A percentile compares a stretch with the other conserved stretches of the same genome.
Conservation (phyloP, 495 filamentous ascomycete genomes). For the Lasiosphaeria hispida region DNA sequence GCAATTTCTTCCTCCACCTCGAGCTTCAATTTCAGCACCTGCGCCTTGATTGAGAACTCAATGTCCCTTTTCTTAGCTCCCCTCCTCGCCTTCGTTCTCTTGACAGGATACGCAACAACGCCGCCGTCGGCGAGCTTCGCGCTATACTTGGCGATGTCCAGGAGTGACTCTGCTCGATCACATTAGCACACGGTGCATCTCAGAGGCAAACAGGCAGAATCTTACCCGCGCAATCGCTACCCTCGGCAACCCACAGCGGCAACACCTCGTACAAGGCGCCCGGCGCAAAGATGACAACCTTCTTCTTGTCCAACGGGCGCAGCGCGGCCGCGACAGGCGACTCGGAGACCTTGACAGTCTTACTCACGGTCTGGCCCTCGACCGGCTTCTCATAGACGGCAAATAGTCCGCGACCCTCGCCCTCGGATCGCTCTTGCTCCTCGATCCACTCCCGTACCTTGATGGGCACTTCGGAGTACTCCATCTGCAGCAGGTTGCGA, state of each 20-base stretch:
- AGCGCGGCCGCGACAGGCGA: slow-evolving; percentile 16
- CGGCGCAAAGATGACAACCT: slow-evolving; percentile 34
- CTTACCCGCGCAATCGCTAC: slow-evolving; percentile 33
- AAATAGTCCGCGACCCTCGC: slow-evolving; percentile 27
- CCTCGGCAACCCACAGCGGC: slow-evolving; percentile 36
- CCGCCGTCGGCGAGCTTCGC: slow-evolving; percentile 23
- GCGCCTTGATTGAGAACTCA: slow-evolving; percentile 30
- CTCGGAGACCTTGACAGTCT: slow-evolving; percentile 19
- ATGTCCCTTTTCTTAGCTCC: slow-evolving; percentile 20
- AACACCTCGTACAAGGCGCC: slow-evolving; percentile 32
- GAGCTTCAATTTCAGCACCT: slow-evolving; percentile 27
- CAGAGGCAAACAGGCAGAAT: not conserved
- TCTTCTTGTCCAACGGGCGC: slow-evolving; percentile 22
- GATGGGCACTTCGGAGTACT: slow-evolving; percentile 30
- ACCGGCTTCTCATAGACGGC: slow-evolving; percentile 25
- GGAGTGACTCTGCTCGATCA: slow-evolving; percentile 19
- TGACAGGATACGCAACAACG: slow-evolving; percentile 33
- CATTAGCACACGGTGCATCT: not conserved
- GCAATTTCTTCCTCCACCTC: slow-evolving; percentile 4
- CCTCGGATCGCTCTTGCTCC: slow-evolving; percentile 29
- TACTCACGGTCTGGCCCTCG: slow-evolving; percentile 4
- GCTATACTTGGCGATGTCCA: slow-evolving; percentile 32
- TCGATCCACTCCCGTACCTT: slow-evolving; percentile 39
- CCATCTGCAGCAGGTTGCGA: slow-evolving; percentile 33
- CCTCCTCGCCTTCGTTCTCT: slow-evolving; percentile 23